phyloP scores from a whole-genome alignment of 23 red algal genomes.

The Cyanidioschyzon merolae region DNA sequence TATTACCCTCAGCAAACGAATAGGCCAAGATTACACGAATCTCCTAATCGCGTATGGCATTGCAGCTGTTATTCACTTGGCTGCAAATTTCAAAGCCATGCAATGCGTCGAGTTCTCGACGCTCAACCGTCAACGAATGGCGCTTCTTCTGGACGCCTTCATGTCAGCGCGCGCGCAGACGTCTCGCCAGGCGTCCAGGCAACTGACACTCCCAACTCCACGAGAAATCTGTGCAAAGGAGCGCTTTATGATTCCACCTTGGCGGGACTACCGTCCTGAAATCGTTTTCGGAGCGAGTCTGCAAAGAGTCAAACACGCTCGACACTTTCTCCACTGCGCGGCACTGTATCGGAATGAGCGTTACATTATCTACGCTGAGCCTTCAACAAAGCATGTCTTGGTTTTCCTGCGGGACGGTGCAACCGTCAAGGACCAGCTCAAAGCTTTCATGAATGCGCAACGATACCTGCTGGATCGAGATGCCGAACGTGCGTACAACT shows the following conservation, averaged over 20 bases:
- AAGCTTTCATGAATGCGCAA: slow-evolving; percentile 5
- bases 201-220: slow-evolving; percentile 39
- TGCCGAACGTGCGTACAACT: background rate
- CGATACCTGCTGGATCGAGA: slow-evolving; percentile 4
- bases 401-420: background rate
- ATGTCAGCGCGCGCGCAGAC: slow-evolving; percentile 1
- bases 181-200: background rate
- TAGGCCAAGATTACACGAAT: slow-evolving; percentile 76
- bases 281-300: slow-evolving; percentile 58
- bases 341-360: background rate
- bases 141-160: slow-evolving; percentile 57
- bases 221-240: slow-evolving; percentile 55
- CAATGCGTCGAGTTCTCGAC: slow-evolving; percentile 88
- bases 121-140: slow-evolving; percentile 84
- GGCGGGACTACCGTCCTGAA: slow-evolving; percentile 42
- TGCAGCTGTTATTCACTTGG: slow-evolving; percentile 57
- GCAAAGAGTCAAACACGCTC: background rate
- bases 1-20: slow-evolving; percentile 44
- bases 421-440: background rate
- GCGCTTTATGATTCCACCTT: slow-evolving; percentile 70
- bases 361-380: background rate
- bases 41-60: slow-evolving; percentile 58
- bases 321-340: background rate
- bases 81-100: slow-evolving; percentile 77
- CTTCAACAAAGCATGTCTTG: background rate